A percentile compares a stretch with the other conserved stretches of the same genome.
These are phyloP conservation scores for Nyssa sinensis DNA, from an alignment of 148 eudicot genomes.

Conservation along the genomic window DNA sequence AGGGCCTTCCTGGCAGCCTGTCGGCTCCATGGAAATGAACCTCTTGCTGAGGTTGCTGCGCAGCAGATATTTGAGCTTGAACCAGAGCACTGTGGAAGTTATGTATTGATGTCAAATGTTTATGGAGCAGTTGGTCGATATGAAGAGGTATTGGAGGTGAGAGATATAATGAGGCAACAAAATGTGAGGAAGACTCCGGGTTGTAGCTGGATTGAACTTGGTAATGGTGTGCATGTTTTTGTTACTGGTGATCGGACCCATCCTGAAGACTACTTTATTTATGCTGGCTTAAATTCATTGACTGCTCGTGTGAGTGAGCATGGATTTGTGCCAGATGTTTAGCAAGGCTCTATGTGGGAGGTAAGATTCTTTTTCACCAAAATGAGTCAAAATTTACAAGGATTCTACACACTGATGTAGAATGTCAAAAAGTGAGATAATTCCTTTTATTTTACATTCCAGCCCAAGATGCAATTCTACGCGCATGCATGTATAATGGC, in stretches of 20 bases:
- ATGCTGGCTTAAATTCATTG: conserved; percentile 43
- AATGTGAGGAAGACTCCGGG: conserved; percentile 62
- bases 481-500: not conserved
- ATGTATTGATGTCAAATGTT: conserved; percentile 66
- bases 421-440: not conserved
- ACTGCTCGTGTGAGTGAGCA: conserved; percentile 36
- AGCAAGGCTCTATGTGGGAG: conserved; percentile 12
- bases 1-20: conserved; percentile 70
- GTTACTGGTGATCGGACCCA: conserved; percentile 41
- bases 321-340: conserved; percentile 25
- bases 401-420: not conserved
- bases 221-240: conserved; percentile 44
- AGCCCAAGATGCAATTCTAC: not conserved
- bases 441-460: not conserved
- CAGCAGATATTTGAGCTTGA: conserved; percentile 49
- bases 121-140: conserved; percentile 60
- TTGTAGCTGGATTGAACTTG: conserved; percentile 69
- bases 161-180: conserved; percentile 58
- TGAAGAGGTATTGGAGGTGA: conserved; percentile 63
- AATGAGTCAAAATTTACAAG: not conserved
- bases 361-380: not conserved
- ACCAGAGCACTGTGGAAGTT: conserved; percentile 72
- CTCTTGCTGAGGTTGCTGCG: conserved; percentile 59
- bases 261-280: conserved; percentile 42
- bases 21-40: conserved; percentile 50